Evolutionary conservation across 2,329 filamentous ascomycete genomes (phyloP).

Genomic region (Chaetomiaceae sp.): DNA sequence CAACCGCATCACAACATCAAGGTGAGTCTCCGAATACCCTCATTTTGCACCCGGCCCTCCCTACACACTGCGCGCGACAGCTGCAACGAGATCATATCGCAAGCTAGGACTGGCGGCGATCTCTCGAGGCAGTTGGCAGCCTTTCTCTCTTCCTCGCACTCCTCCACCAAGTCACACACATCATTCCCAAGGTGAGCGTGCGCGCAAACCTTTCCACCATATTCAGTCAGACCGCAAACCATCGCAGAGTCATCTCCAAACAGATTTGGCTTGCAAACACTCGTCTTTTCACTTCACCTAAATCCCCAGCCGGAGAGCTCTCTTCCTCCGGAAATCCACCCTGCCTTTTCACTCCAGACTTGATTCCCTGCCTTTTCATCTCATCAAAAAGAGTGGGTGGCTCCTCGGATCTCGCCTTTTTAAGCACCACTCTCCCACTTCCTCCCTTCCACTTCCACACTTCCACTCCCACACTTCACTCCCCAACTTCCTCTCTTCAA

Average conservation of each 20-base stretch:
- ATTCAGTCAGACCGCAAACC: not conserved
- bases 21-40: not conserved
- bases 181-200: not conserved
- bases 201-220: not conserved
- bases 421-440: not conserved
- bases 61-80: not conserved
- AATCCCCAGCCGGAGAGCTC: not conserved
- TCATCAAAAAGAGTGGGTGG: not conserved
- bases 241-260: not conserved
- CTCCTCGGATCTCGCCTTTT: not conserved
- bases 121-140: not conserved
- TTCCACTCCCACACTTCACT: not conserved
- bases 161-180: not conserved
- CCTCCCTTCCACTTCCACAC: slow-evolving; percentile 2
- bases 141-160: not conserved
- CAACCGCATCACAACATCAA: not conserved
- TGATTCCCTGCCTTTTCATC: not conserved
- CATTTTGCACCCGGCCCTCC: not conserved
- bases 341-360: not conserved
- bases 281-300: not conserved
- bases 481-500: not conserved
- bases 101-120: not conserved
- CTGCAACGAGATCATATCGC: not conserved
- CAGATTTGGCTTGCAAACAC: slow-evolving; percentile 2
- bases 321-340: not conserved